phyloP scores from a whole-genome alignment of 176 grass and related monocot genomes.

The Triticum monococcum region DNA sequence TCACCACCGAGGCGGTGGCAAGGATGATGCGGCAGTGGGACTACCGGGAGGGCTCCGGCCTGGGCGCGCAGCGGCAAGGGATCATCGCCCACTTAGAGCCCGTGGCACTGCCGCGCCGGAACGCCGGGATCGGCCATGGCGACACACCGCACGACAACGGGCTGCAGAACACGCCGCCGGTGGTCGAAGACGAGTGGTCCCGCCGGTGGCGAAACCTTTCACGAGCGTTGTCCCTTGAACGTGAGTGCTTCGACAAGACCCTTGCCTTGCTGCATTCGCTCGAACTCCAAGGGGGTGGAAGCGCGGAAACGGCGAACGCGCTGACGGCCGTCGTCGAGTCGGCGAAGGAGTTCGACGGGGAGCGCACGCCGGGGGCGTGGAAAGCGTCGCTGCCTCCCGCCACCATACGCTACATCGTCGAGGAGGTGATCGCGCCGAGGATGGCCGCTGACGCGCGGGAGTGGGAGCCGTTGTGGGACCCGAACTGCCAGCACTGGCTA shows the following conservation, averaged over 20 bases:
- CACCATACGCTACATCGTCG: background rate
- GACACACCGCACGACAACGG: background rate
- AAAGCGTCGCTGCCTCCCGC: too few species aligned
- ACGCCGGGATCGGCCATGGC: background rate
- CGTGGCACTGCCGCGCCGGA: too few species aligned
- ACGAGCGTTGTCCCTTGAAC: background rate
- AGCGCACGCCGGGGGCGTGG: too few species aligned
- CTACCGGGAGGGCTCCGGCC: background rate
- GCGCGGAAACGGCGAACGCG: too few species aligned
- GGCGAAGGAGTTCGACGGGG: too few species aligned
- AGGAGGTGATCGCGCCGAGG: background rate
- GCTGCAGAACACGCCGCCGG: background rate
- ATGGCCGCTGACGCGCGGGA: background rate
- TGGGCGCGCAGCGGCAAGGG: background rate
- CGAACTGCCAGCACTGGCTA: background rate
- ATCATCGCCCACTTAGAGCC: background rate
- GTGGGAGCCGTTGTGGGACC: background rate
- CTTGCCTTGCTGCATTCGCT: accelerated
- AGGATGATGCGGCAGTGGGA: background rate
- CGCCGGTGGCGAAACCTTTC: background rate
- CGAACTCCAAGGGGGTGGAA: too few species aligned
- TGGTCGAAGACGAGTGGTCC: background rate
- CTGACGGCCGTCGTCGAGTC: too few species aligned
- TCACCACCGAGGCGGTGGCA: background rate
- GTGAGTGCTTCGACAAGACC: background rate